phyloP scores from a whole-genome alignment of 2,329 filamentous ascomycete genomes.

The Aureobasidium sp. region DNA sequence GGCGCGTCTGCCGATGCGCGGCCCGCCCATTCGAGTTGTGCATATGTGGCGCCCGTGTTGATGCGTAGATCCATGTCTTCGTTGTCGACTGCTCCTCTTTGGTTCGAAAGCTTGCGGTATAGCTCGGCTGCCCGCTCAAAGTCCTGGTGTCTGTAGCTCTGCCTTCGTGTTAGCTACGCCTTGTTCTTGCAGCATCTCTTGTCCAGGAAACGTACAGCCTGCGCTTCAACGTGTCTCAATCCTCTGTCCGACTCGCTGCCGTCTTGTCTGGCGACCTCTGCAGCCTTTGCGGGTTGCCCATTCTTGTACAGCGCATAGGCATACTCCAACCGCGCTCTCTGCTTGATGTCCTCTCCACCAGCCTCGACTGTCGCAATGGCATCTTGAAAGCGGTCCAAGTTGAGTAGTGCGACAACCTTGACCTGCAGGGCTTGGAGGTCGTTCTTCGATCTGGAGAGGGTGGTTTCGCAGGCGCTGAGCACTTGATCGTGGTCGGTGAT shows the following conservation, averaged over 20 bases:
- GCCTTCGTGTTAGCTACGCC: background rate
- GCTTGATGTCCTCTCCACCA: conserved; percentile 51
- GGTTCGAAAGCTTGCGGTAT: conserved; percentile 50
- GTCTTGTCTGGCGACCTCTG: conserved; percentile 36
- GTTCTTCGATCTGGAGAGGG: conserved; percentile 49
- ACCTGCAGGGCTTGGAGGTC: conserved; percentile 57
- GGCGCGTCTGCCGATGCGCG: conserved; percentile 39
- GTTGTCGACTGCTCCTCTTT: conserved; percentile 39
- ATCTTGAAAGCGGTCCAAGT: conserved; percentile 75
- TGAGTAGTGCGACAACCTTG: conserved; percentile 65
- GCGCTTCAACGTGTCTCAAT: conserved; percentile 51
- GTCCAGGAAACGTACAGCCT: conserved; percentile 40
- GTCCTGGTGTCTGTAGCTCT: conserved; percentile 63
- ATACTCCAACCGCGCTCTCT: conserved; percentile 57
- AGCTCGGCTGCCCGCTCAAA: conserved; percentile 58
- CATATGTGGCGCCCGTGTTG: conserved; percentile 62
- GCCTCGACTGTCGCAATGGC: conserved; percentile 60
- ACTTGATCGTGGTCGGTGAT: conserved; percentile 67
- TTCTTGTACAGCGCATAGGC: conserved; percentile 80
- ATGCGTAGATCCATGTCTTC: conserved; percentile 69
- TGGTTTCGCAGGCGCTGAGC: conserved; percentile 53
- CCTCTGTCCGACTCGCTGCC: conserved; percentile 35
- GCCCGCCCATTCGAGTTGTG: conserved; percentile 64
- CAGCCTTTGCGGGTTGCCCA: conserved; percentile 58
- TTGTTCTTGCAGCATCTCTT: background rate